Evolutionary conservation across 257 asterid species (phyloP).

Genomic region (Anisodus acutangulus): DNA sequence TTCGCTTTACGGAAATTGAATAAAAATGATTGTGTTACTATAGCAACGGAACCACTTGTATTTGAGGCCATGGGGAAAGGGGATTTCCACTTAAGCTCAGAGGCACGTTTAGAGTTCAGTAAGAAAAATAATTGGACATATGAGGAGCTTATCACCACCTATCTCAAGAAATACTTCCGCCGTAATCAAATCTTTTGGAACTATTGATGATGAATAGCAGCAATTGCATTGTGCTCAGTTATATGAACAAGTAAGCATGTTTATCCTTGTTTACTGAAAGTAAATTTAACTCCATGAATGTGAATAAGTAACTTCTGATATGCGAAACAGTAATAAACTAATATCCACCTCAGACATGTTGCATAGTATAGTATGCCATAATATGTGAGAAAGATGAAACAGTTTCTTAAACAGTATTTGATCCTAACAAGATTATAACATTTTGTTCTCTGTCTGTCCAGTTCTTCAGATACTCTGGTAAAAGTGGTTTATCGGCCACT

Average conservation of each 20-base stretch:
- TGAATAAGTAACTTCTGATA: conserved; percentile 8
- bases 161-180: conserved; percentile 69
- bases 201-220: conserved; percentile 49
- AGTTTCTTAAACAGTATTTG: conserved; percentile 10
- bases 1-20: conserved; percentile 60
- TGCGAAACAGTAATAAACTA: not conserved
- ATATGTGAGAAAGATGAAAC: not conserved
- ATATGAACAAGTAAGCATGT: conserved; percentile 21
- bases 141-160: conserved; percentile 56
- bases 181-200: conserved; percentile 89
- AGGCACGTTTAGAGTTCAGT: conserved; percentile 57
- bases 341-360: conserved; percentile 19
- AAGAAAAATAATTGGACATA: conserved; percentile 60
- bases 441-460: not conserved
- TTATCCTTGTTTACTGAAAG: conserved; percentile 18
- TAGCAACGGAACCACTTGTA: conserved; percentile 67
- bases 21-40: conserved; percentile 42
- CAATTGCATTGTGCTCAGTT: conserved; percentile 24
- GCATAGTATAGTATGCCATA: not conserved
- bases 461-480: conserved; percentile 11
- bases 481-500: not conserved
- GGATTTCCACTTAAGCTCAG: conserved; percentile 78
- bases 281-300: conserved; percentile 15
- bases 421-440: not conserved
- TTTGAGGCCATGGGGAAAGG: conserved; percentile 92